A percentile compares a stretch with the other conserved stretches of the same genome.
phyloP scores from a whole-genome alignment of 2,329 filamentous ascomycete species.

The Sclerotiophoma versabilis region DNA sequence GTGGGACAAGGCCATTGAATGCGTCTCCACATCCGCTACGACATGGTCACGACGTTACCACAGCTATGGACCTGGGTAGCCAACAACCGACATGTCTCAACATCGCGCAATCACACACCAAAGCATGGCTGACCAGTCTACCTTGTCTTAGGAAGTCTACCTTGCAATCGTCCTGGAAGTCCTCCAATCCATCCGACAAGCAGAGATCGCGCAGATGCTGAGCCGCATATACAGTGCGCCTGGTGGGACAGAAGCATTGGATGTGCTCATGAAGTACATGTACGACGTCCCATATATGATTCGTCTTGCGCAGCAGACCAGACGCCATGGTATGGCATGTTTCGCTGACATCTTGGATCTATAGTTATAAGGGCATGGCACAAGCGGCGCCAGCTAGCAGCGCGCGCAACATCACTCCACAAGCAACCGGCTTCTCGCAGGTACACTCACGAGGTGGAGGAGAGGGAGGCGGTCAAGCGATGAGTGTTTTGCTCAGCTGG shows the following conservation, averaged over 20 bases:
- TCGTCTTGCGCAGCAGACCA: neutral
- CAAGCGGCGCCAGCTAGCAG: slow-evolving; percentile 43
- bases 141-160: slow-evolving; percentile 73
- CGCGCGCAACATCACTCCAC: slow-evolving; percentile 66
- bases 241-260: slow-evolving; percentile 83
- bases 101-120: slow-evolving; percentile 28
- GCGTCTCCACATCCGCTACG: slow-evolving; percentile 31
- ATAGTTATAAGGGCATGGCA: slow-evolving; percentile 88
- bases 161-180: slow-evolving; percentile 90
- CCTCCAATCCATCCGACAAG: slow-evolving; percentile 92
- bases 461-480: slow-evolving; percentile 79
- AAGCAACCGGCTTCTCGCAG: slow-evolving; percentile 89
- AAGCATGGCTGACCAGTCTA: slow-evolving; percentile 38
- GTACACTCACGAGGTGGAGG: slow-evolving; percentile 66
- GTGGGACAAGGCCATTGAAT: slow-evolving; percentile 26
- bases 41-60: slow-evolving; percentile 29
- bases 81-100: slow-evolving; percentile 27
- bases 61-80: slow-evolving; percentile 32
- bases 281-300: slow-evolving; percentile 57
- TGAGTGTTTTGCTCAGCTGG: slow-evolving; percentile 98
- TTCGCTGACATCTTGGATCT: slow-evolving; percentile 1
- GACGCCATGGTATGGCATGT: neutral
- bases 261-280: slow-evolving; percentile 98
- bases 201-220: slow-evolving; percentile 91
- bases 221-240: slow-evolving; percentile 79